phyloP scores from a whole-genome alignment of 176 grass and related monocot genomes.

The Phragmites australis region DNA sequence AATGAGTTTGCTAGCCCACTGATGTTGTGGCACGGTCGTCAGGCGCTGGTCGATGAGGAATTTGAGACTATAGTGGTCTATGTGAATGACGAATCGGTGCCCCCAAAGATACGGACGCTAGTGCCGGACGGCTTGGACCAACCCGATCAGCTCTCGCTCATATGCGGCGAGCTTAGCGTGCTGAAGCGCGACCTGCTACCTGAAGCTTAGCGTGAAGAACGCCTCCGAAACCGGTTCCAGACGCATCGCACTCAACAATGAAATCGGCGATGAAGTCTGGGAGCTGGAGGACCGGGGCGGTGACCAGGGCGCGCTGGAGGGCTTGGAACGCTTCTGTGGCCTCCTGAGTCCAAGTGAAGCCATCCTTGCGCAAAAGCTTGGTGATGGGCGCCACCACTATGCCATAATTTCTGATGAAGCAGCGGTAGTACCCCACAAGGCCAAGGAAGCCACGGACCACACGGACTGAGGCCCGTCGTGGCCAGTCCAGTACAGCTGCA shows the following conservation, averaged over 20 bases:
- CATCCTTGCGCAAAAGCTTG: not conserved
- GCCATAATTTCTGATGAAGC: not conserved
- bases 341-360: not conserved
- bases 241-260: too few species aligned
- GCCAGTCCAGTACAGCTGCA: not conserved
- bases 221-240: too few species aligned
- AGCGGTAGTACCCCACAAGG: not conserved
- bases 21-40: too few species aligned
- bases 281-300: not conserved
- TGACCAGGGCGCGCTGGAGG: not conserved
- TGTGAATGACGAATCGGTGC: too few species aligned
- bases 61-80: too few species aligned
- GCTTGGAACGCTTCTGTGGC: not conserved
- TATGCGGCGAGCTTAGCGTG: too few species aligned
- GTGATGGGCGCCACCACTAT: not conserved
- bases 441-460: not conserved
- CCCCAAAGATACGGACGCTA: not conserved
- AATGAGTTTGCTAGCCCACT: too few species aligned
- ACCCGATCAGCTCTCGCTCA: too few species aligned
- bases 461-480: accelerated
- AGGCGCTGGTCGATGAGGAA: too few species aligned
- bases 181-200: too few species aligned
- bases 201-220: too few species aligned
- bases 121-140: too few species aligned
- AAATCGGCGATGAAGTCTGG: not conserved